Evolutionary conservation across 2,329 filamentous ascomycete genomes (phyloP).

Genomic region (Curvularia verruculosa): DNA sequence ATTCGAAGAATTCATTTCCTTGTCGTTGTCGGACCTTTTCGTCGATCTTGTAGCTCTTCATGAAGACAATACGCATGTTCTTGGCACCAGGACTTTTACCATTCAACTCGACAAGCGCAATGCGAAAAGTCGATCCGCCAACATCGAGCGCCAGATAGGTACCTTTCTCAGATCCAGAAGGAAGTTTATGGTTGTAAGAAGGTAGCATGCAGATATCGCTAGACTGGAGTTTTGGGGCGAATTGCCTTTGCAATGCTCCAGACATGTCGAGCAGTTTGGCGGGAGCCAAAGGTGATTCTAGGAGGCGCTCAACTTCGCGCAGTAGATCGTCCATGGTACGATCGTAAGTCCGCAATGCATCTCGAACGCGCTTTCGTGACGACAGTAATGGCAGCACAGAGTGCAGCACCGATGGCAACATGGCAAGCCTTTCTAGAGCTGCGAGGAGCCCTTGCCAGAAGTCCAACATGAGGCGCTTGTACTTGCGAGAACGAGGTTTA

Average conservation of each 20-base stretch:
- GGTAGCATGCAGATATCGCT: slow-evolving; percentile 69
- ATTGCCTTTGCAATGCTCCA: slow-evolving; percentile 56
- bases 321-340: slow-evolving; percentile 58
- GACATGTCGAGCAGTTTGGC: slow-evolving; percentile 54
- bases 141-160: slow-evolving; percentile 68
- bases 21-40: slow-evolving; percentile 60
- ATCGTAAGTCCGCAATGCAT: slow-evolving; percentile 50
- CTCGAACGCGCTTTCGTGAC: slow-evolving; percentile 42
- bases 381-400: slow-evolving; percentile 45
- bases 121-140: slow-evolving; percentile 69
- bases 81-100: slow-evolving; percentile 54
- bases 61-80: slow-evolving; percentile 61
- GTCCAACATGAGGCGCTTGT: slow-evolving; percentile 48
- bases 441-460: slow-evolving; percentile 49
- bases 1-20: slow-evolving; percentile 67
- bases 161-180: slow-evolving; percentile 64
- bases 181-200: slow-evolving; percentile 67
- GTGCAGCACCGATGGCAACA: slow-evolving; percentile 50
- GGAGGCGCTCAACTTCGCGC: slow-evolving; percentile 50
- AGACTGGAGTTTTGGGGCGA: slow-evolving; percentile 59
- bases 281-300: slow-evolving; percentile 53
- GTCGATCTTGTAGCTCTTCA: slow-evolving; percentile 63
- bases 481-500: slow-evolving; percentile 32
- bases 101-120: slow-evolving; percentile 64
- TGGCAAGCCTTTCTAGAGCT: slow-evolving; percentile 48